A percentile compares a stretch with the other conserved stretches of the same genome.
These are phyloP conservation scores for Musa acuminata DNA, from an alignment of 176 grass and related monocot genomes.

Conservation along the genomic window DNA sequence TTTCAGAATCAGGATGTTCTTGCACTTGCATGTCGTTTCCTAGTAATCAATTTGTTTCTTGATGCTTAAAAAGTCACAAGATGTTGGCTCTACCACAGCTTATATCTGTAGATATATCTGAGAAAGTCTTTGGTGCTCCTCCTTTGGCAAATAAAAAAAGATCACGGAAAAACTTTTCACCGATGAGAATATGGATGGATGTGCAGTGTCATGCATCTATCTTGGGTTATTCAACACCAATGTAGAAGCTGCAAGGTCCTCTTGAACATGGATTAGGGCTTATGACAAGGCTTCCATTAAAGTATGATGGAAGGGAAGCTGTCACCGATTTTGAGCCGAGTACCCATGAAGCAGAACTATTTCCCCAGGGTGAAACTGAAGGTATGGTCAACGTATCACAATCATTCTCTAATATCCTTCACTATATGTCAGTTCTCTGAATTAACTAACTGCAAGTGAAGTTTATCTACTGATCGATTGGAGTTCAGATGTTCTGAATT, in stretches of 20 bases:
- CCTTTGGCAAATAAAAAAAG: no score
- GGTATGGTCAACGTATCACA: conserved; percentile 29
- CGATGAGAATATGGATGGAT: no score
- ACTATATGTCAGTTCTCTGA: not conserved
- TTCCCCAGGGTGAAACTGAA: conserved; percentile 40
- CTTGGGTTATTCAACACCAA: conserved; percentile 4
- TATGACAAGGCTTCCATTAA: conserved; percentile 78
- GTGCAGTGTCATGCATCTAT: not conserved
- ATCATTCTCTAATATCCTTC: not conserved
- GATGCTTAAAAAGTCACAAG: no score
- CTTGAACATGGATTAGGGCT: conserved; percentile 28
- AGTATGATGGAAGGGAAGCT: conserved; percentile 75
- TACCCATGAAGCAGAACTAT: conserved; percentile 42
- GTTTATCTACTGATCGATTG: conserved; percentile 8
- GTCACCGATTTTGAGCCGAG: conserved; percentile 77
- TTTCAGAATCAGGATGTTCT: no score
- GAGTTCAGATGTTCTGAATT: conserved; percentile 15
- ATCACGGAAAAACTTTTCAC: no score
- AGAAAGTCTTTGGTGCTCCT: no score
- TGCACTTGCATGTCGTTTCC: no score
- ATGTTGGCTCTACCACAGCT: no score
- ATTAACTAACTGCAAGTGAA: not conserved
- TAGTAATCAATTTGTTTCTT: no score
- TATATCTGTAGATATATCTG: no score
- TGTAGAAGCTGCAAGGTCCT: conserved; percentile 14